Percentiles rank a stretch among this genome's conserved stretches.
phyloP scores from a whole-genome alignment of 768 basidiomycete species.

The Fomitopsis pulvina region DNA sequence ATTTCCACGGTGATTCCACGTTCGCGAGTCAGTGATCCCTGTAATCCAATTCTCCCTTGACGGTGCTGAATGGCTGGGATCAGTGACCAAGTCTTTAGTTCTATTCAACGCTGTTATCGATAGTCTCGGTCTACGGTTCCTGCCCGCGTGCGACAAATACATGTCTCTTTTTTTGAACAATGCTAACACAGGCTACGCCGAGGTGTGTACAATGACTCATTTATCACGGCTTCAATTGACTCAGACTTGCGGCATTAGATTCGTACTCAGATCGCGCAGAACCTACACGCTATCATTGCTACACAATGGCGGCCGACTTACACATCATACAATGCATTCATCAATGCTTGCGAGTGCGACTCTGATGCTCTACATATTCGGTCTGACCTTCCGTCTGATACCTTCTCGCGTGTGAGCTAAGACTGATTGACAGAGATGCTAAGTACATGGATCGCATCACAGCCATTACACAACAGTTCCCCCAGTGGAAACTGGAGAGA shows the following conservation, averaged over 20 bases:
- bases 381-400: constrained; percentile 28
- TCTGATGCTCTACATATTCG: constrained; percentile 58
- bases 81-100: constrained; percentile 74
- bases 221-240: neutral
- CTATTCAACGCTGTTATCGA: constrained; percentile 64
- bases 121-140: constrained; percentile 58
- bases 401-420: constrained; percentile 4
- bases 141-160: constrained; percentile 60
- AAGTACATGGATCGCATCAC: constrained; percentile 52
- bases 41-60: neutral
- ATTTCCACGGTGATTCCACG: constrained; percentile 80
- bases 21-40: constrained; percentile 60
- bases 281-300: constrained; percentile 49
- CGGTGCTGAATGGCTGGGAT: neutral
- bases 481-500: constrained; percentile 66
- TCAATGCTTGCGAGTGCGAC: constrained; percentile 44
- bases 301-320: constrained; percentile 69
- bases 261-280: constrained; percentile 60
- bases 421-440: constrained; percentile 35
- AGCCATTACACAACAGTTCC: constrained; percentile 51
- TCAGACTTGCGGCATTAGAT: constrained; percentile 39
- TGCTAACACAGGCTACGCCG: constrained; percentile 77
- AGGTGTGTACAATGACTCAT: constrained; percentile 38
- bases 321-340: constrained; percentile 44
- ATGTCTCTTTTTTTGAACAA: constrained; percentile 67